phyloP scores from a whole-genome alignment of 352 stramenopile genomes.

The Salisapilia sapeloensis region DNA sequence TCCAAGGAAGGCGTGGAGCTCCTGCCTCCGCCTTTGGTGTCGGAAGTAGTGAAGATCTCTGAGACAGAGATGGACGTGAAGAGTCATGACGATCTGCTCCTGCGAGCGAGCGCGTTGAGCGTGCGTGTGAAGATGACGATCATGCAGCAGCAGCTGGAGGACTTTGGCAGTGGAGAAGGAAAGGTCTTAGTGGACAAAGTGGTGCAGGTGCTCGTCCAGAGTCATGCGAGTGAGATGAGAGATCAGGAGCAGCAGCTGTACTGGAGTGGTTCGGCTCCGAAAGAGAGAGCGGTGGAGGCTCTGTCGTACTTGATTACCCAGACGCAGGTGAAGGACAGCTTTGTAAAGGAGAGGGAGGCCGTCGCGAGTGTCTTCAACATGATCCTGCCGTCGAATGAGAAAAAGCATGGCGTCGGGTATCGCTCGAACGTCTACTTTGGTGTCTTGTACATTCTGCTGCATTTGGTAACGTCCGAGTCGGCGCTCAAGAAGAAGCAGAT shows the following conservation, averaged over 20 bases:
- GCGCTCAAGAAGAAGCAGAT: slow-evolving; percentile 93
- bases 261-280: slow-evolving; percentile 54
- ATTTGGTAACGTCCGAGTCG: slow-evolving; percentile 86
- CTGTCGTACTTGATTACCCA: slow-evolving; percentile 76
- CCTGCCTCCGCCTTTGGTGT: slow-evolving; percentile 38
- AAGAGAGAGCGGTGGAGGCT: slow-evolving; percentile 67
- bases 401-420: slow-evolving; percentile 26
- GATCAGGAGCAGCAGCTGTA: slow-evolving; percentile 19
- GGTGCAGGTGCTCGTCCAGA: slow-evolving; percentile 52
- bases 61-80: slow-evolving; percentile 27
- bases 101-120: slow-evolving; percentile 53
- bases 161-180: slow-evolving; percentile 28
- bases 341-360: slow-evolving; percentile 32
- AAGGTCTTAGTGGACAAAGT: slow-evolving; percentile 54
- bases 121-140: slow-evolving; percentile 74
- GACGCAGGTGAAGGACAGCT: slow-evolving; percentile 61
- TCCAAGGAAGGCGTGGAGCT: slow-evolving; percentile 49
- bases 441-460: slow-evolving; percentile 88
- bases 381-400: slow-evolving; percentile 19
- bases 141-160: slow-evolving; percentile 68
- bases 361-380: slow-evolving; percentile 55
- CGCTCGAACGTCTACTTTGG: slow-evolving; percentile 85
- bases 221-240: slow-evolving; percentile 32
- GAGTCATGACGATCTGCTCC: slow-evolving; percentile 39
- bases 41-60: slow-evolving; percentile 69